Percentiles rank a stretch among this genome's conserved stretches.
Evolutionary conservation across 2,329 filamentous ascomycete species (phyloP).

Genomic region (Rutstroemia sp.): DNA sequence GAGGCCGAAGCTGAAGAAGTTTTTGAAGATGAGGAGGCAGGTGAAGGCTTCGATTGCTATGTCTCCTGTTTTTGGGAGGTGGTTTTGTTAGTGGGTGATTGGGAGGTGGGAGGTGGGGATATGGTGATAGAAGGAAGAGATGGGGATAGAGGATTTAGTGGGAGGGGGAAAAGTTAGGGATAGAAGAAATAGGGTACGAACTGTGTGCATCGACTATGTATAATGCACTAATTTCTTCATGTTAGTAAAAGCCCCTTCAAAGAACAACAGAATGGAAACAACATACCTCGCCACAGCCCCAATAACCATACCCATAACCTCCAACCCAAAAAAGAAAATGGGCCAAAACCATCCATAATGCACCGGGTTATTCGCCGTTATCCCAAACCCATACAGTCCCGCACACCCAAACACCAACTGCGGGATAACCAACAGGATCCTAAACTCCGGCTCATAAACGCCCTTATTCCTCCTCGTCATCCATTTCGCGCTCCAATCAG

Average conservation of each 20-base stretch:
- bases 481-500: constrained; percentile 63
- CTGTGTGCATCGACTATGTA: constrained; percentile 93
- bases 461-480: constrained; percentile 72
- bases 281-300: constrained; percentile 69
- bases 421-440: constrained; percentile 73
- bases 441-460: constrained; percentile 86
- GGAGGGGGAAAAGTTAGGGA: no score
- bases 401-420: constrained; percentile 71
- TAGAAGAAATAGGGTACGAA: constrained; percentile 35
- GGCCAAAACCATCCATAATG: constrained; percentile 62
- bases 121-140: not conserved
- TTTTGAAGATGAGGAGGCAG: constrained; percentile 87
- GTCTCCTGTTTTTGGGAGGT: constrained; percentile 45
- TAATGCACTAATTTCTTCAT: constrained; percentile 33
- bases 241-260: not conserved
- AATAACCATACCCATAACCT: constrained; percentile 86
- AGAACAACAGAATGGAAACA: not conserved
- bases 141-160: not conserved
- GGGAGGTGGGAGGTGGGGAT: constrained; percentile 10
- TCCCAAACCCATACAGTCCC: constrained; percentile 79
- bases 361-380: constrained; percentile 56
- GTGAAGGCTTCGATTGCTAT: constrained; percentile 85
- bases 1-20: constrained; percentile 81
- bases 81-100: not conserved
- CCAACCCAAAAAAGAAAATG: constrained; percentile 75